Evolutionary conservation across 305 asterid species (phyloP), one percentile per base, ranked within the genome.

Genomic region (Fraxinus baroniana): DNA sequence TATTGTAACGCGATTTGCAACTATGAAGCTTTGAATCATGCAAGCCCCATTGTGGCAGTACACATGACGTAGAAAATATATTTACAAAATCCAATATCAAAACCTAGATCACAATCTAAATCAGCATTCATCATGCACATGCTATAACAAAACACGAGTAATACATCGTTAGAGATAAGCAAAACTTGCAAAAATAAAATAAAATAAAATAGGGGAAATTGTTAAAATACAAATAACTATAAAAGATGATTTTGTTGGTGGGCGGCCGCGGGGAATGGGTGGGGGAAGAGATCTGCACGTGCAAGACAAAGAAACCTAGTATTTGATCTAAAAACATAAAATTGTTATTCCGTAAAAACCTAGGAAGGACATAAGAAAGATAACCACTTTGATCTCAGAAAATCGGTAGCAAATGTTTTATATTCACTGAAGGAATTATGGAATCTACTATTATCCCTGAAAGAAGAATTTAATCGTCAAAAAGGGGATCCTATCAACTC

Each of bases 211-310:
- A 30, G 20, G 9, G 18, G 22, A 68, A 68, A 28, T 6, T 13
- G 35, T 30, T 12, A 4, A 12, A 70, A 70, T 70, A 70, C 15
- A 15, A 22, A 70, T 30, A 70, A 70, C 18, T 4, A 70, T 13
- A 70, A 70, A 68, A 30, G 75, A 30, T 70, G 1, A 10, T 28
- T 68, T 28, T 12, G 1, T 66, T 46, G 55, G 5, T 44, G 17
- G 52, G 52, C 46, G 3, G 13, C 1, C 36, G 5, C 1, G 3
- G 3, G 33, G 39, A 60, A 37, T 24, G 71, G 18, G 39, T 62
- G 74, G 41, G 36, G 52, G 5, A 41, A 37, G 86, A 80, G 90
- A 89, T 89, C 87, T 81, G 82, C 76, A 77, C 41, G 32, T 24
- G 60, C 76, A 36, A 17, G 70, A 15, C 8, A 70, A 32, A 33